Evolutionary conservation across 306 rosid species (phyloP).

Genomic region (Castanea sativa): DNA sequence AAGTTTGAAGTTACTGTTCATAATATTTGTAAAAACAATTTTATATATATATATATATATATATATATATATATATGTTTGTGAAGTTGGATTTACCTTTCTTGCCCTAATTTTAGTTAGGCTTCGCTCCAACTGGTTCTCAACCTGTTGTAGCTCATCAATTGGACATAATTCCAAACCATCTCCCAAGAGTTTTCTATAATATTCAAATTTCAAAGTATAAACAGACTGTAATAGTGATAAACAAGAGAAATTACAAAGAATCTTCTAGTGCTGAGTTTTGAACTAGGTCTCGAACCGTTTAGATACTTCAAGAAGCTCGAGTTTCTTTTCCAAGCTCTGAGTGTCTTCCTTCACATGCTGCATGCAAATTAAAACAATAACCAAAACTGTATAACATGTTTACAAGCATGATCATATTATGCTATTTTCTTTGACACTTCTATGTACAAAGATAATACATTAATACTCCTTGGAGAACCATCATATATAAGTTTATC

Average conservation of each 20-base stretch:
- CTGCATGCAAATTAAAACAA: conserved; percentile 34
- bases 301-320: conserved; percentile 57
- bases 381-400: not conserved
- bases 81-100: conserved; percentile 39
- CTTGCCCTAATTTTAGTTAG: conserved; percentile 68
- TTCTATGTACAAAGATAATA: not conserved
- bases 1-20: not conserved
- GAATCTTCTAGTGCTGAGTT: not conserved
- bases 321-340: conserved; percentile 53
- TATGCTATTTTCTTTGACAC: not conserved
- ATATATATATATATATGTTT: no score
- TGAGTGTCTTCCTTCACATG: conserved; percentile 34
- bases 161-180: conserved; percentile 57
- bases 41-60: no score
- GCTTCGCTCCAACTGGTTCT: conserved; percentile 73
- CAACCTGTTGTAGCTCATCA: conserved; percentile 60
- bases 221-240: not conserved
- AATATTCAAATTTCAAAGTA: conserved; percentile 4
- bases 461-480: not conserved
- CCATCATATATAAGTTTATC: not conserved
- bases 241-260: not conserved
- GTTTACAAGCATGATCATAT: not conserved
- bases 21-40: not conserved
- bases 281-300: conserved; percentile 33
- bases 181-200: conserved; percentile 79